phyloP scores from a whole-genome alignment of 768 basidiomycete genomes.

The Boletus eberwhitei region DNA sequence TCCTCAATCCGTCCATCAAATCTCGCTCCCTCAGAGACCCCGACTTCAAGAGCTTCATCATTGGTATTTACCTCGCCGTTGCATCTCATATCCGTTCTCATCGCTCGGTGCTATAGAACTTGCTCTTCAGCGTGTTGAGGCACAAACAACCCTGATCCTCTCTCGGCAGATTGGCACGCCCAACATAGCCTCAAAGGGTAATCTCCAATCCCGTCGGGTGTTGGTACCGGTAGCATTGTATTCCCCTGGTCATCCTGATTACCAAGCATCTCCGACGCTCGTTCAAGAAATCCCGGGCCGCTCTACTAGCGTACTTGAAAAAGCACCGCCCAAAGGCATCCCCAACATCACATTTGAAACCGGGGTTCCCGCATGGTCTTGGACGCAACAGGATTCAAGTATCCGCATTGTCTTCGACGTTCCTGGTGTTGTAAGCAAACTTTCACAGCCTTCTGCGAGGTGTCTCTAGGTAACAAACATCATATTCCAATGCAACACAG shows the following conservation, averaged over 20 bases:
- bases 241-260: conserved; percentile 22
- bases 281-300: conserved; percentile 37
- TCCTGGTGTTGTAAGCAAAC: conserved; percentile 52
- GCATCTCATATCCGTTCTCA: conserved; percentile 10
- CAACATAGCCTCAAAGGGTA: conserved; percentile 78
- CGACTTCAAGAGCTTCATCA: conserved; percentile 65
- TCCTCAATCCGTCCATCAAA: conserved; percentile 60
- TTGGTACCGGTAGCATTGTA: conserved; percentile 48
- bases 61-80: conserved; percentile 41
- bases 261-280: conserved; percentile 8
- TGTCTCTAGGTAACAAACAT: conserved; percentile 6
- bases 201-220: conserved; percentile 53
- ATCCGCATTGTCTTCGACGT: conserved; percentile 52
- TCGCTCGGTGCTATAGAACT: conserved; percentile 45
- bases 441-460: conserved; percentile 1
- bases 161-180: conserved; percentile 70
- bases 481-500: conserved; percentile 29
- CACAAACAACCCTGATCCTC: conserved; percentile 53
- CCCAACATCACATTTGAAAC: conserved; percentile 31
- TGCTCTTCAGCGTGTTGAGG: conserved; percentile 64
- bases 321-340: conserved; percentile 39
- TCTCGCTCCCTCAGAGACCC: conserved; percentile 55
- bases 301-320: conserved; percentile 36
- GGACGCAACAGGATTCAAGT: conserved; percentile 40
- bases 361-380: conserved; percentile 49